Base-by-base conservation (phyloP, 352 stramenopile genomes). In the Elongisporangium anandrum region DNA sequence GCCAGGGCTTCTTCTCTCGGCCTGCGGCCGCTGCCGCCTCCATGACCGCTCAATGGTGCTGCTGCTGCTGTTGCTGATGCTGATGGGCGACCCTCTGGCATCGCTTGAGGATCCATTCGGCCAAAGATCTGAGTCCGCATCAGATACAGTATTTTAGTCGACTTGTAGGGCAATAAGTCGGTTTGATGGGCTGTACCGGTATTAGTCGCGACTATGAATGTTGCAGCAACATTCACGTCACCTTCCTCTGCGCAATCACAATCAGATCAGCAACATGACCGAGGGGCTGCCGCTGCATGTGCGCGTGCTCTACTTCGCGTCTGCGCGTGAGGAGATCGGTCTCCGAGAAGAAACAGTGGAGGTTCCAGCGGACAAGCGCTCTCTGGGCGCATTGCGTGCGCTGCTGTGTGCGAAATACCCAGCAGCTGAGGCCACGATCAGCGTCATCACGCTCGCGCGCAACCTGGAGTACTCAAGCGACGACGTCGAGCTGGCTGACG, bases 301-400 rank as follows among this genome's bases (percentile, higher is more conserved):
- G 59, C 88, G 88, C 53, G 79, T 92, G 73, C 75, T 94, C 21
- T 94, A 87, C 79, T 94, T 94, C 61, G 85, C 85, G 54, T 85
- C 82, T 50, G 79, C 77, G 59, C 75, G 82, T 8, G 85, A 94
- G 72, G 72, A 77, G 34, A 64, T 92, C 59, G 85, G 82, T 8
- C 63, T 77, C 49, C 85, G 82, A n/a, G 82, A 94, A 57, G 82
- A 94, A 60, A 66, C 66, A 20, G 17, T 92, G 45, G 55, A 20
- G 48, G 54, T 92, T 9, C 38, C 39, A 8, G 34, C 26, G 39
- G 53, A 45, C 22, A 49, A 5, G 15, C 19, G 49, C 7, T 90
- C 77, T 29, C 68, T 91, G 16, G 68, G 57, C 1, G 60, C 70
- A 8, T 59, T 94, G 29, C 73, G 82, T 15, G 60, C 57, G 12